phyloP scores from a whole-genome alignment of 768 basidiomycete species.

The Clavaria fumosa region DNA sequence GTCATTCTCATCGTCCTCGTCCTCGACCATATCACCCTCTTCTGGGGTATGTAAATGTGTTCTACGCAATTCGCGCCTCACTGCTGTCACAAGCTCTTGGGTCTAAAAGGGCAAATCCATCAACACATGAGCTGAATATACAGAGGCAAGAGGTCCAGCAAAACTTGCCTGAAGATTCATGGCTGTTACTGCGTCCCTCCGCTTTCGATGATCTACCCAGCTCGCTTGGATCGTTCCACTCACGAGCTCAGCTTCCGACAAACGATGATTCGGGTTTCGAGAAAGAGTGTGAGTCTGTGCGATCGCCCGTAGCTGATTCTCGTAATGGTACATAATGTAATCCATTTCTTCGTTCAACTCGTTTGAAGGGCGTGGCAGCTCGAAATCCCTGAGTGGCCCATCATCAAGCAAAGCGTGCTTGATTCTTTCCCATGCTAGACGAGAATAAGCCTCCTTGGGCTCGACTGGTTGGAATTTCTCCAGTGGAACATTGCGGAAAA shows the following conservation, averaged over 20 bases:
- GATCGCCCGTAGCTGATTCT: constrained; percentile 19
- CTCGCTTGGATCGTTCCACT: constrained; percentile 31
- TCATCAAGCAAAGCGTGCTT: constrained; percentile 17
- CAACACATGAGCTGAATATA: constrained; percentile 8
- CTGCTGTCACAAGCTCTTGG: constrained; percentile 21
- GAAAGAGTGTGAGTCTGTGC: constrained; percentile 22
- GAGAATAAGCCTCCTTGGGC: constrained; percentile 4
- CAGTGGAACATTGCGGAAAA: constrained; percentile 30
- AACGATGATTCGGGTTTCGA: constrained; percentile 19
- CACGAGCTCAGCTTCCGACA: constrained; percentile 28
- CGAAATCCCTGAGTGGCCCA: constrained; percentile 16
- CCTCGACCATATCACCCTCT: too few species aligned
- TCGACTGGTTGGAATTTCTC: constrained; percentile 18
- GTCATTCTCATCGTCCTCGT: constrained; percentile 13
- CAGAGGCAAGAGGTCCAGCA: neutral
- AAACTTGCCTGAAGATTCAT: constrained; percentile 30
- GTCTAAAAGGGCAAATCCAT: constrained; percentile 18
- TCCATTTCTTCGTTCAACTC: constrained; percentile 23
- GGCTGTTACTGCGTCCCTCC: constrained; percentile 24
- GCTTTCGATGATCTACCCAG: constrained; percentile 26
- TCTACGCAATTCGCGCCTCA: constrained; percentile 20
- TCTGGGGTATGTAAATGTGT: constrained; percentile 7
- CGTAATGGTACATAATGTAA: constrained; percentile 15
- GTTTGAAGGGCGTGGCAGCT: constrained; percentile 10
- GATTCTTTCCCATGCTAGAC: constrained; percentile 12